phyloP scores from a whole-genome alignment of 1,284 basidiomycete genomes.

The Phylloporus sp. region DNA sequence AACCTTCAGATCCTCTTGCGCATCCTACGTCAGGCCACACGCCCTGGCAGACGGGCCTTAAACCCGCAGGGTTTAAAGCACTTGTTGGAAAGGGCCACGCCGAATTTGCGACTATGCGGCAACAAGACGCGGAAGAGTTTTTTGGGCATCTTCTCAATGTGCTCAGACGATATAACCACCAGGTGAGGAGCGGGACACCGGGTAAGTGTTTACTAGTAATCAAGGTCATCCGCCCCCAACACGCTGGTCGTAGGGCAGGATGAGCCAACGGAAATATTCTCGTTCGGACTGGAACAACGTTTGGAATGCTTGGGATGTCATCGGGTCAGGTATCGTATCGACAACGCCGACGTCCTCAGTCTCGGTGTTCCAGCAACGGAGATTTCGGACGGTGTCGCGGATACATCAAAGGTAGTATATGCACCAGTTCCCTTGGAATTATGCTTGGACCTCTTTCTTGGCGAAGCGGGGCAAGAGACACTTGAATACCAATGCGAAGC shows the following conservation, averaged over 20 bases:
- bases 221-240: not conserved
- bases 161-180: constrained; percentile 73
- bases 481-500: constrained; percentile 73
- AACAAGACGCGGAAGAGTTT: constrained; percentile 98
- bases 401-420: constrained; percentile 63
- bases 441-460: constrained; percentile 76
- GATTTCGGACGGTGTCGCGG: constrained; percentile 31
- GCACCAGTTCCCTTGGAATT: constrained; percentile 73
- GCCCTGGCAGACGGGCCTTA: constrained; percentile 86
- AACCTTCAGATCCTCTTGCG: constrained; percentile 40
- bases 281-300: constrained; percentile 86
- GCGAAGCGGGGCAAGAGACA: constrained; percentile 59
- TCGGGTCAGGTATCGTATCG: constrained; percentile 89
- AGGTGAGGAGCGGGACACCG: constrained; percentile 48
- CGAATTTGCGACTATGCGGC: constrained; percentile 96
- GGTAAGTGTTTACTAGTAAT: constrained; percentile 35
- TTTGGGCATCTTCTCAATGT: constrained; percentile 81
- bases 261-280: constrained; percentile 81
- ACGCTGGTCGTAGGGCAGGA: constrained; percentile 29
- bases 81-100: constrained; percentile 92
- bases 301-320: constrained; percentile 85
- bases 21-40: constrained; percentile 52
- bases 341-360: constrained; percentile 81
- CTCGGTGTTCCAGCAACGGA: constrained; percentile 74
- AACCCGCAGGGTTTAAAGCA: constrained; percentile 87